Conservation (phyloP, 305 asterid species). For the Fraxinus sp. region DNA sequence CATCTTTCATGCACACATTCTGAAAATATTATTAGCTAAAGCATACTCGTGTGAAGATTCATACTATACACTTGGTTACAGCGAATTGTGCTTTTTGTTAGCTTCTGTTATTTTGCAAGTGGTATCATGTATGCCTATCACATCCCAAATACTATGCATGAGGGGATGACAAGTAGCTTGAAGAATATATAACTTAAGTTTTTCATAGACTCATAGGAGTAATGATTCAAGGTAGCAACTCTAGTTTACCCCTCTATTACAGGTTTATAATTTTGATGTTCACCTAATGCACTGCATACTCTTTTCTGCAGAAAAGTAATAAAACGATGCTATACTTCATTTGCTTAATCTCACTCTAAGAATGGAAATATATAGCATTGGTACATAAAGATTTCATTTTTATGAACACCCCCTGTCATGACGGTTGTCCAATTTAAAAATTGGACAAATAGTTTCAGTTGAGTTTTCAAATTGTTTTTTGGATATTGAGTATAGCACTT, state of each 20-base stretch:
- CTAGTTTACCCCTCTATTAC: not conserved
- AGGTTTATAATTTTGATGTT: constrained; percentile 5
- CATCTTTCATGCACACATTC: not conserved
- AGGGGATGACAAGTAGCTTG: constrained; percentile 9
- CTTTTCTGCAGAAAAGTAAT: constrained; percentile 6
- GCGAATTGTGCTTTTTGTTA: constrained; percentile 1
- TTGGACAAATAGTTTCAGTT: not conserved
- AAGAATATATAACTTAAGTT: constrained; percentile 5
- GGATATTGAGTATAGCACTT: not conserved
- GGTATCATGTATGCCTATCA: not conserved
- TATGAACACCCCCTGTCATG: not conserved
- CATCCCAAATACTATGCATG: constrained; percentile 10
- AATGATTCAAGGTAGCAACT: not conserved
- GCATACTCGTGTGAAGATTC: not conserved
- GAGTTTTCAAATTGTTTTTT: not conserved
- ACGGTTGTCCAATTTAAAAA: not conserved
- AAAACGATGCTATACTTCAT: not conserved
- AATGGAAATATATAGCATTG: not conserved
- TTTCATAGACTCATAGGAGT: not conserved
- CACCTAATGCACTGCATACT: not conserved
- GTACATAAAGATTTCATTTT: not conserved
- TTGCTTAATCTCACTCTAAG: not conserved
- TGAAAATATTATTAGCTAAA: not conserved
- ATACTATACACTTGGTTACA: not conserved
- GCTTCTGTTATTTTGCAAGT: constrained; percentile 12